phyloP scores from a whole-genome alignment of 768 basidiomycete genomes.

The Lactarius psammicola region DNA sequence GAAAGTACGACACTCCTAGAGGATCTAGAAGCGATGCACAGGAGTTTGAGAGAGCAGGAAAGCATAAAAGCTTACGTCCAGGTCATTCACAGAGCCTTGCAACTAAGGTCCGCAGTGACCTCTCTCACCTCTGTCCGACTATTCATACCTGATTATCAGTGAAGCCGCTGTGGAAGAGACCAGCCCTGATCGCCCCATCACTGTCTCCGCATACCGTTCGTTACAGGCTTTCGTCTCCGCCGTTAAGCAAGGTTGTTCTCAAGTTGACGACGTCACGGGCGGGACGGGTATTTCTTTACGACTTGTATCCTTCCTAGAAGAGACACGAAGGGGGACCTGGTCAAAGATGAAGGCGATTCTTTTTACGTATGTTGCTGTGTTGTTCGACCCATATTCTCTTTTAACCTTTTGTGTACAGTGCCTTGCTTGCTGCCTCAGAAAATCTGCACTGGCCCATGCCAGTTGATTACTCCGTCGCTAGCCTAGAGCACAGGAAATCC shows the following conservation, averaged over 20 bases:
- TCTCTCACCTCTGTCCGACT: neutral
- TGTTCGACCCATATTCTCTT: constrained; percentile 1
- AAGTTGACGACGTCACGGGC: constrained; percentile 45
- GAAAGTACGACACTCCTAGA: constrained; percentile 68
- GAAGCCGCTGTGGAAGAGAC: constrained; percentile 59
- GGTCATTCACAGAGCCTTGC: constrained; percentile 66
- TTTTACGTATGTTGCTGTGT: constrained; percentile 46
- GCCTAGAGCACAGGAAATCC: constrained; percentile 49
- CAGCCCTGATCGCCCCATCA: constrained; percentile 42
- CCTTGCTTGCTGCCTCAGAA: constrained; percentile 64
- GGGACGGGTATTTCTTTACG: constrained; percentile 49
- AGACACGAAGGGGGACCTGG: constrained; percentile 74
- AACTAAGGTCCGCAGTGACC: constrained; percentile 56
- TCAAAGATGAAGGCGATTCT: constrained; percentile 63
- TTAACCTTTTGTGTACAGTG: constrained; percentile 40
- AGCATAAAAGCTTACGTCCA: constrained; percentile 74
- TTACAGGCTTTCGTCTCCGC: constrained; percentile 60
- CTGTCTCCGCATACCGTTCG: constrained; percentile 52
- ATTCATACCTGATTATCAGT: constrained; percentile 38
- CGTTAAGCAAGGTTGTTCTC: constrained; percentile 45
- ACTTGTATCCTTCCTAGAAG: constrained; percentile 59
- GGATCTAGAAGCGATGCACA: constrained; percentile 77
- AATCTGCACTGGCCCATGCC: constrained; percentile 81
- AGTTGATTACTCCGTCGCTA: constrained; percentile 58
- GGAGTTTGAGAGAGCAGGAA: constrained; percentile 72